Evolutionary conservation across 2,329 filamentous ascomycete species (phyloP).

Genomic region (Fusarium sambucinum): DNA sequence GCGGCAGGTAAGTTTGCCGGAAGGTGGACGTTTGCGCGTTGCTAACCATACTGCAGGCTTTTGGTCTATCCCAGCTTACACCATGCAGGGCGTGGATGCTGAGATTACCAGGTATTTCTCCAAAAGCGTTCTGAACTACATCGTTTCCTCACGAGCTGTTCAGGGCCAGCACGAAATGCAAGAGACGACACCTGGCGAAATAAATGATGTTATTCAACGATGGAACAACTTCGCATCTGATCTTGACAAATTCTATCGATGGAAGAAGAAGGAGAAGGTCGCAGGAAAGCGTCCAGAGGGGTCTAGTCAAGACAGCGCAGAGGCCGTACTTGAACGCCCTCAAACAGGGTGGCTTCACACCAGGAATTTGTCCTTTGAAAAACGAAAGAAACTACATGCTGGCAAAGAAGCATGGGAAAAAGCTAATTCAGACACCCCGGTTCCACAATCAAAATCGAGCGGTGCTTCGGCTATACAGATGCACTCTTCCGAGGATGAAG

Average conservation of each 20-base stretch:
- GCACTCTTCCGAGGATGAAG: constrained; percentile 60
- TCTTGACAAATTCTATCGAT: constrained; percentile 69
- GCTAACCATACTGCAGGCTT: constrained; percentile 56
- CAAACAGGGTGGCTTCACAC: constrained; percentile 64
- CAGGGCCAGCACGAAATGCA: constrained; percentile 78
- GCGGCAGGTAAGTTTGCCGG: constrained; percentile 70
- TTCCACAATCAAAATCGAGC: constrained; percentile 22
- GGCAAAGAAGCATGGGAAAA: constrained; percentile 61
- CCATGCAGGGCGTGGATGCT: constrained; percentile 84
- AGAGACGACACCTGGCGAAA: constrained; percentile 67
- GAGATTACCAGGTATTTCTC: constrained; percentile 79
- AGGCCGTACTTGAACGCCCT: constrained; percentile 47
- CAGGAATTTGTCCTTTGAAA: constrained; percentile 62
- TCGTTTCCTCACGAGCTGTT: constrained; percentile 79
- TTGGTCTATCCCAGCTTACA: constrained; percentile 81
- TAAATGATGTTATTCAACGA: constrained; percentile 70
- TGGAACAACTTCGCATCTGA: constrained; percentile 74
- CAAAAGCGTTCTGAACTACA: constrained; percentile 80
- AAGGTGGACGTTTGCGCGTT: not conserved
- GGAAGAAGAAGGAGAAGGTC: constrained; percentile 61
- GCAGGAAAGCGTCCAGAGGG: constrained; percentile 51
- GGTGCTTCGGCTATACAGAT: constrained; percentile 27
- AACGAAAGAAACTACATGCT: constrained; percentile 63
- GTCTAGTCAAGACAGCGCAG: constrained; percentile 21
- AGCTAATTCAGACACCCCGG: constrained; percentile 35